Evolutionary conservation across 2,329 filamentous ascomycete species (phyloP), one percentile per base, ranked within the genome.

Genomic region (Fusarium annulatum): DNA sequence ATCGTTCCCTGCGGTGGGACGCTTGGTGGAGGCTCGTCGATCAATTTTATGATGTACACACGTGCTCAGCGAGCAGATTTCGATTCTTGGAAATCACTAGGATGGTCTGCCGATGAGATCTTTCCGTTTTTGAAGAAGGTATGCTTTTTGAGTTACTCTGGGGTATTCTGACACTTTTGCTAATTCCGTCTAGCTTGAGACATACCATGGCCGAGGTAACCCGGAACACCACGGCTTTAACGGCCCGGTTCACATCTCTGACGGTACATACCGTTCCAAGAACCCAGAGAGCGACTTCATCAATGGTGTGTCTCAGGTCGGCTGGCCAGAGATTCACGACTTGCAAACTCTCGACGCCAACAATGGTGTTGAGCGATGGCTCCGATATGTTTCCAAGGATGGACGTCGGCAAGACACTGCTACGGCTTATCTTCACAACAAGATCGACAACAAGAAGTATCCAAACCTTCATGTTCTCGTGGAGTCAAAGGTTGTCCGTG

Each of bases 381-480:
- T 74, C 53, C 15, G 78, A 74, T 90, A 87, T 68, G 83, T 90
- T 10, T 76, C 65, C 2, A 76, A 72, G 0, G 85, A 89, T 5
- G 89, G 89, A 21, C 82, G 82, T 46, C 85, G 89, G n/a, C 88
- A 90, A 75, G 89, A 91, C 72, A 82, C 88, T 2, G 89, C 89
- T 0, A 85, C 87, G 64, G 76, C 82, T 19, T 91, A 89, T 66
- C 61, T 82, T 21, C 73, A 81, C 45, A 57, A 81, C 42, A 65
- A 80, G 49, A 76, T 84, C 51, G 52, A 72, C 33, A 66, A 81
- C 8, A 74, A 69, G 3, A 80, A 86, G 5, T 84, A 89, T 52
- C 85, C 88, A 0, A 91, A 91, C 63, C 85, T 92, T 4, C 88
- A 92, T 64, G 83, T 92, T 9, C 82, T 92, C 1, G 82, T 86